Percentiles rank a stretch among this genome's conserved stretches.
These are phyloP conservation scores for Diaporthe amygdali DNA, from an alignment of 2,329 filamentous ascomycete genomes.

Conservation along the genomic window DNA sequence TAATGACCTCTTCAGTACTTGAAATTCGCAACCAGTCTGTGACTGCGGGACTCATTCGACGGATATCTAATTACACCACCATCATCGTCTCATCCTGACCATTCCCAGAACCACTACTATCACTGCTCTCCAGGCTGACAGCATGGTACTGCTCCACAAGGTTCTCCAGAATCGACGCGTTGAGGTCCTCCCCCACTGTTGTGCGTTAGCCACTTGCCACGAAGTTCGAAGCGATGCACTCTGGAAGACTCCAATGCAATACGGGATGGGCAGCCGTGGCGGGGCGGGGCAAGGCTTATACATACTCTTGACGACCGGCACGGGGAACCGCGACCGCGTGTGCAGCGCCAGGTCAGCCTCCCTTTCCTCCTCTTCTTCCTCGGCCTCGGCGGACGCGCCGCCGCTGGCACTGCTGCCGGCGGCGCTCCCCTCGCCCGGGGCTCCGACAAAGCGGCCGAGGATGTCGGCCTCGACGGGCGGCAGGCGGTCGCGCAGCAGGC, in stretches of 20 bases:
- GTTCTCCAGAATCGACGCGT: background rate
- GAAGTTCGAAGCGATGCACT: no score
- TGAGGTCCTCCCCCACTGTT: background rate
- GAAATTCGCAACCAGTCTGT: background rate
- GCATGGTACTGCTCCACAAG: background rate
- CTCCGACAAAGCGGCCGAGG: background rate
- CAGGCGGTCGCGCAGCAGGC: background rate
- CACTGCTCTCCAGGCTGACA: background rate
- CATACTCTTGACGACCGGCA: background rate
- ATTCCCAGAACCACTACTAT: background rate
- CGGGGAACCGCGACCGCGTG: background rate
- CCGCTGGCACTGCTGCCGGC: no score
- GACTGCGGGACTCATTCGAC: background rate
- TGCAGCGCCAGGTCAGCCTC: background rate
- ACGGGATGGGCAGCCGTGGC: no score
- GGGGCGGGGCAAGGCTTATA: no score
- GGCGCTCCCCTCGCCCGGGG: no score
- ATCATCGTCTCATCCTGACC: background rate
- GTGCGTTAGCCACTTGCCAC: no score
- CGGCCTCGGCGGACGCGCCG: background rate
- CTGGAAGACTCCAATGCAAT: no score
- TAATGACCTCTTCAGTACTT: background rate
- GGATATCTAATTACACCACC: background rate
- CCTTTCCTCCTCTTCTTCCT: background rate
- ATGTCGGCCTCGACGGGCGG: background rate